Base-by-base conservation (phyloP, 106 monocot species). In the Cymbidium sinense region DNA sequence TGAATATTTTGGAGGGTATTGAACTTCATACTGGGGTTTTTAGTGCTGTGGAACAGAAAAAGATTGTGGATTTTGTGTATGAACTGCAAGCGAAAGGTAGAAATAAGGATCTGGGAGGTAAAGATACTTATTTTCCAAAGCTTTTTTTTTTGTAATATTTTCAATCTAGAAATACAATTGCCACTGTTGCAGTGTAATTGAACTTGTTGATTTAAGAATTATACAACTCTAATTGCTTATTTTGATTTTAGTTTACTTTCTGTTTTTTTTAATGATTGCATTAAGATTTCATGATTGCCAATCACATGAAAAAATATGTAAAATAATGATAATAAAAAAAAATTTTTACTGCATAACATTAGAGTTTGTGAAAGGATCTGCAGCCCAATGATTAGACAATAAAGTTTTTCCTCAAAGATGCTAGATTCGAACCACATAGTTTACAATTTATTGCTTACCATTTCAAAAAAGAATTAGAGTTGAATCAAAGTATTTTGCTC, bases 21-120 rank as follows among this genome's bases (percentile, higher is more conserved):
- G 96, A 98, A 83, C 82, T 98, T 25, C 96, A 98, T 64, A 81
- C 86, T 28, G 91, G 94, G 12, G 90, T 98, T 28, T 98, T 98
- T 61, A 98, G 91, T 76, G 86, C 83, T 1, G 84, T 70, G 10
- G 96, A 98, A 84, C 94, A 94, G 90, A 90, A 88, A 74, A 83
- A 88, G 73, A 98, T 98, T n/a, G 93, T 96, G 10, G 77, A 87
- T 80, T 91, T 83, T 51, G 76, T 94, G 25, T 90, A 90, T 75
- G 89, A 91, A n/a, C 75, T 94, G 34, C 88, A 91, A 70, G 84
- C 81, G 50, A 86, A 82, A 79, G 94, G 93, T 7, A 81, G 78
- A 82, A 89, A 74, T 2, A 67, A 78, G 18, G 73, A 92, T 78
- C 73, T 92, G 43, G 85, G 87, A 92, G 96, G 96, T 98, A 74